phyloP scores from a whole-genome alignment of 257 asterid species.

The Cruciata laevipes region DNA sequence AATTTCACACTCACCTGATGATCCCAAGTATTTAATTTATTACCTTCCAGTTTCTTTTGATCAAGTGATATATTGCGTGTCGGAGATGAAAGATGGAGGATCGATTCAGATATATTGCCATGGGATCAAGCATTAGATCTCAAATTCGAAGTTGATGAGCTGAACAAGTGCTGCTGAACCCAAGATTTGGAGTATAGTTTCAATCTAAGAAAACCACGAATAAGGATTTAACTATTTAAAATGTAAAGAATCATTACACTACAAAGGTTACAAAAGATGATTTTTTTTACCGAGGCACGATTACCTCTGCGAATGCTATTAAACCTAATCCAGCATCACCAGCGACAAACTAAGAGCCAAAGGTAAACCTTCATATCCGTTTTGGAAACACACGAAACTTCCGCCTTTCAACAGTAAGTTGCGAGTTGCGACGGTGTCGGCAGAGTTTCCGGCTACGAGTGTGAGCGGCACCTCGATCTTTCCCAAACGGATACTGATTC shows the following conservation, averaged over 20 bases:
- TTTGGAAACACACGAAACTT: conserved; percentile 32
- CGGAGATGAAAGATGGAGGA: too few relatives aligned
- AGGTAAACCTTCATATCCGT: conserved; percentile 43
- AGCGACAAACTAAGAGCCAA: conserved; percentile 60
- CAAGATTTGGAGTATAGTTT: conserved; percentile 71
- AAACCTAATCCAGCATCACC: conserved; percentile 74
- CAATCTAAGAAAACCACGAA: conserved; percentile 46
- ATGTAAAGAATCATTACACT: conserved; percentile 8
- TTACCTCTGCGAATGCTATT: conserved; percentile 77
- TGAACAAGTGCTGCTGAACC: conserved; percentile 88
- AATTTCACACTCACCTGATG: too few relatives aligned
- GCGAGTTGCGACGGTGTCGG: too few relatives aligned
- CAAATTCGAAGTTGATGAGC: conserved; percentile 73
- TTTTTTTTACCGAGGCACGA: background rate
- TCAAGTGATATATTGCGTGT: too few relatives aligned
- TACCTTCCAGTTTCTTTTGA: too few relatives aligned
- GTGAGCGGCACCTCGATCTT: too few relatives aligned
- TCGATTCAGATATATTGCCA: too few relatives aligned
- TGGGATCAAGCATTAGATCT: too few relatives aligned
- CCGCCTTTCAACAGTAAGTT: too few relatives aligned
- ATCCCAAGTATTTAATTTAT: too few relatives aligned
- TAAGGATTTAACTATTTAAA: conserved; percentile 6
- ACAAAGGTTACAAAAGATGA: background rate
- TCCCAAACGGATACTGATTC: too few relatives aligned
- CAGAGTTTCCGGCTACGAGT: too few relatives aligned